phyloP scores from a whole-genome alignment of 1,139 yeast species.

The Taphrina deformans region DNA sequence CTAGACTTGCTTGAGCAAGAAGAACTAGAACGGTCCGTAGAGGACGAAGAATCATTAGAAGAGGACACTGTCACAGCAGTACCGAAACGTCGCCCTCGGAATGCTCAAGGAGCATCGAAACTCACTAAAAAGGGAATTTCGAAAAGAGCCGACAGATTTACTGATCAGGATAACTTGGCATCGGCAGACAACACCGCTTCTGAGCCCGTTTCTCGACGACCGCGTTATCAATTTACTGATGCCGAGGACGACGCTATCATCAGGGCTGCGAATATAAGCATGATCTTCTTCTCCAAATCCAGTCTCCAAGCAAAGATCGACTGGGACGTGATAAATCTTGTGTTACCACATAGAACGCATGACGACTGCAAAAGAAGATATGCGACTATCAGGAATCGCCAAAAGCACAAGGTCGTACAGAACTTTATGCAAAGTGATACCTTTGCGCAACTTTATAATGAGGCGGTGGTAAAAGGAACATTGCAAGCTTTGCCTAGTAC shows the following conservation, averaged over 20 bases:
- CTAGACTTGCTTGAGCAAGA: not conserved
- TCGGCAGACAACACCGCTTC: not conserved
- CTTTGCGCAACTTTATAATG: slow-evolving; percentile 14
- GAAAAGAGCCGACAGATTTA: slow-evolving; percentile 15
- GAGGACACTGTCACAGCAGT: not conserved
- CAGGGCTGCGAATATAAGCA: slow-evolving; percentile 15
- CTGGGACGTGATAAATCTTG: not conserved
- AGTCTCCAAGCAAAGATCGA: slow-evolving; percentile 2
- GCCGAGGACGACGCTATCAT: slow-evolving; percentile 21
- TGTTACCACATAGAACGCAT: not conserved
- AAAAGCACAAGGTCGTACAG: not conserved
- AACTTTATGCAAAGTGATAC: not conserved
- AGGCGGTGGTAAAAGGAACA: slow-evolving; percentile 5
- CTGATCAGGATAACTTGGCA: not conserved
- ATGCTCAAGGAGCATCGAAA: not conserved
- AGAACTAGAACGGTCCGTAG: not conserved
- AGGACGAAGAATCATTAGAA: not conserved
- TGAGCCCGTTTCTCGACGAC: not conserved
- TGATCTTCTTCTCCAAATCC: slow-evolving; percentile 3
- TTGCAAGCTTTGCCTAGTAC: slow-evolving; percentile 9
- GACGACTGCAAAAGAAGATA: not conserved
- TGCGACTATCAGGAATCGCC: slow-evolving; percentile 2
- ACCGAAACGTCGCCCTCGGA: not conserved
- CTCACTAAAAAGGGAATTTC: not conserved
- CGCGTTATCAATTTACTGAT: not conserved